phyloP scores from a whole-genome alignment of 768 basidiomycete species.

The Tylopilus intermedius region DNA sequence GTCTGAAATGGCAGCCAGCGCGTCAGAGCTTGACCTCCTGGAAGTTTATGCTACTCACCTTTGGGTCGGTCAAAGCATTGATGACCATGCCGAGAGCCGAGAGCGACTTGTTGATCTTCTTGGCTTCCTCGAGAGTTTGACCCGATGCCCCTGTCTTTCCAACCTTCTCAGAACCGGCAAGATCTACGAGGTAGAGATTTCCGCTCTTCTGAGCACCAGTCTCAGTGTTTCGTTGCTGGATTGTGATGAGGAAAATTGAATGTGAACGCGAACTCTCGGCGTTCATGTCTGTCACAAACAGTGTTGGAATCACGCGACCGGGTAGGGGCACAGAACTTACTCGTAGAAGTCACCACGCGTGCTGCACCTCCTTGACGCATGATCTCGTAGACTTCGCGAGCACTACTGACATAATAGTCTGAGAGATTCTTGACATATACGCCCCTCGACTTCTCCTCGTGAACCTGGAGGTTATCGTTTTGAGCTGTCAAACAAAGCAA shows the following conservation, averaged over 20 bases:
- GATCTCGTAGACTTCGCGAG: constrained; percentile 95
- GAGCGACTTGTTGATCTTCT: constrained; percentile 99
- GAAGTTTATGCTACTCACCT: constrained; percentile 47
- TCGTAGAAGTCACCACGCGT: constrained; percentile 89
- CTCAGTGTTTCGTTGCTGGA: constrained; percentile 94
- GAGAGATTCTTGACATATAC: constrained; percentile 98
- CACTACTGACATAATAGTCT: constrained; percentile 96
- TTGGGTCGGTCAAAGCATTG: constrained; percentile 93
- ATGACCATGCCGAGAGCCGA: constrained; percentile 99
- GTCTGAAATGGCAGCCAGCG: constrained; percentile 46
- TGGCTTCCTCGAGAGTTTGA: constrained; percentile 97
- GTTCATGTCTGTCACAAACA: constrained; percentile 79
- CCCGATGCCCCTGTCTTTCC: constrained; percentile 99
- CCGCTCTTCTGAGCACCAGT: constrained; percentile 94
- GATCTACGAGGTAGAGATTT: constrained; percentile 94
- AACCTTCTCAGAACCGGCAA: constrained; percentile 98
- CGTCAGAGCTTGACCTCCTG: constrained; percentile 1
- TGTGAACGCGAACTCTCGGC: constrained; percentile 98
- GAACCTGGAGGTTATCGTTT: constrained; percentile 97
- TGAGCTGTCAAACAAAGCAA: constrained; percentile 51
- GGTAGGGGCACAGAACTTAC: constrained; percentile 44
- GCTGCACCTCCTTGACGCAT: constrained; percentile 95
- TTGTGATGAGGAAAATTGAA: constrained; percentile 97
- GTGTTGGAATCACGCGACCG: constrained; percentile 2
- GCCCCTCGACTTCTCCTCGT: constrained; percentile 95